phyloP scores from a whole-genome alignment of 306 rosid species.

The Styphnolobium japonicum region DNA sequence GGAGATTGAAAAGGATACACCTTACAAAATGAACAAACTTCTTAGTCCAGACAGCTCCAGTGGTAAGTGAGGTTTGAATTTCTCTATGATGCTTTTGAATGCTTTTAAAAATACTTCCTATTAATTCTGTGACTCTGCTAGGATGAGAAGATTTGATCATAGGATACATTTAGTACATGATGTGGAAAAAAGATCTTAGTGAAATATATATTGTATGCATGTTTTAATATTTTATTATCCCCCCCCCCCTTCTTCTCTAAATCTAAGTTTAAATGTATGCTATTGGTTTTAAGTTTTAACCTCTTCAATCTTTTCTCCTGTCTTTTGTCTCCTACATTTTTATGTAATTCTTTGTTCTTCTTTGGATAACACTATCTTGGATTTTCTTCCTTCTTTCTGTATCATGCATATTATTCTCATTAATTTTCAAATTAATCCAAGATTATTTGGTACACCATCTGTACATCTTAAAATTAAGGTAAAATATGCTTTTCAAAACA shows the following conservation, averaged over 20 bases:
- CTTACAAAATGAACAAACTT: constrained; percentile 30
- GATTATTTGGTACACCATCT: background rate
- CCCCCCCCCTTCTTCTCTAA: too few relatives aligned
- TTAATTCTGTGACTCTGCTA: background rate
- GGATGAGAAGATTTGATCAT: background rate
- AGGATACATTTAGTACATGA: constrained; percentile 15
- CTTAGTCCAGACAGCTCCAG: constrained; percentile 45
- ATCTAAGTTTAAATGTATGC: constrained; percentile 13
- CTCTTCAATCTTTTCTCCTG: background rate
- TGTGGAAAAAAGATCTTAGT: background rate
- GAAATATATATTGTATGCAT: background rate
- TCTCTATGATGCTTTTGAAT: background rate
- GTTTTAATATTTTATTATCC: background rate
- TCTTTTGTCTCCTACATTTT: background rate
- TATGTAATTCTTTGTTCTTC: background rate
- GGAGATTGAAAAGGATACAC: constrained; percentile 53
- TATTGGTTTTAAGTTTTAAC: background rate
- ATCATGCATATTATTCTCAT: background rate
- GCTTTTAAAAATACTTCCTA: background rate
- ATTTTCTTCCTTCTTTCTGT: background rate
- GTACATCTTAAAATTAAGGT: background rate
- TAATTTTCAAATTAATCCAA: background rate
- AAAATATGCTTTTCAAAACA: too few relatives aligned
- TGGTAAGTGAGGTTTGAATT: constrained; percentile 42
- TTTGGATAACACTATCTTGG: background rate